Evolutionary conservation across 768 basidiomycete species (phyloP).

Genomic region (Cystoderma amianthinum): DNA sequence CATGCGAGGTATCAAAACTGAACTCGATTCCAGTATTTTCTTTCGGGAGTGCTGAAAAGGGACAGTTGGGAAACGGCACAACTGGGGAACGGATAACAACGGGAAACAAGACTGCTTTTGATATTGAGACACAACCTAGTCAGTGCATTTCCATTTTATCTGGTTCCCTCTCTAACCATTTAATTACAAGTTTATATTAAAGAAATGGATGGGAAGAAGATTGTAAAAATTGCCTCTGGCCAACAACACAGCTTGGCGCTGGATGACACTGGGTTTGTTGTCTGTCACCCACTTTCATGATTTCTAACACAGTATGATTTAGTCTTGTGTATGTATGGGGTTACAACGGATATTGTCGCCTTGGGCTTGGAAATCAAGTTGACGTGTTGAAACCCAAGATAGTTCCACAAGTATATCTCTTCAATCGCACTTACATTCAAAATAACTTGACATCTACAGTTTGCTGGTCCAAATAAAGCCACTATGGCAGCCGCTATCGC

Average conservation of each 20-base stretch:
- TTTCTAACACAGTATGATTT: conserved; percentile 1
- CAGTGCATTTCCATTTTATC: conserved; percentile 11
- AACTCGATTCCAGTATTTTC: conserved; percentile 57
- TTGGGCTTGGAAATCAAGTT: conserved; percentile 83
- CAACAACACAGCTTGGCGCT: conserved; percentile 84
- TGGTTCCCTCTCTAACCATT: no score
- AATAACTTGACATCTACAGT: conserved; percentile 32
- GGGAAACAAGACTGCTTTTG: conserved; percentile 79
- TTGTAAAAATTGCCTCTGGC: conserved; percentile 79
- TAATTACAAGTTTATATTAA: conserved; percentile 57
- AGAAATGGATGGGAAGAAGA: conserved; percentile 70
- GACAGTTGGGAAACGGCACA: conserved; percentile 88
- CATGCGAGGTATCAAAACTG: conserved; percentile 2
- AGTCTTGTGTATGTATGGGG: conserved; percentile 84
- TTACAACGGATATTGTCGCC: conserved; percentile 85
- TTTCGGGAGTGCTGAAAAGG: conserved; percentile 88
- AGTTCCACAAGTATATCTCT: conserved; percentile 61
- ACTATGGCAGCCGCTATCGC: conserved; percentile 59
- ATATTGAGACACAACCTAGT: conserved; percentile 70
- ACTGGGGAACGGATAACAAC: conserved; percentile 90
- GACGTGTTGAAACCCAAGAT: conserved; percentile 75
- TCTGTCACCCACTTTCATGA: background rate
- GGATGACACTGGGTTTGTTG: conserved; percentile 62
- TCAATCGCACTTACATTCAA: background rate
- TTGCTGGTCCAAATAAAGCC: conserved; percentile 61